phyloP scores from a whole-genome alignment of 1,284 basidiomycete species.

The Golubevia pallescens region DNA sequence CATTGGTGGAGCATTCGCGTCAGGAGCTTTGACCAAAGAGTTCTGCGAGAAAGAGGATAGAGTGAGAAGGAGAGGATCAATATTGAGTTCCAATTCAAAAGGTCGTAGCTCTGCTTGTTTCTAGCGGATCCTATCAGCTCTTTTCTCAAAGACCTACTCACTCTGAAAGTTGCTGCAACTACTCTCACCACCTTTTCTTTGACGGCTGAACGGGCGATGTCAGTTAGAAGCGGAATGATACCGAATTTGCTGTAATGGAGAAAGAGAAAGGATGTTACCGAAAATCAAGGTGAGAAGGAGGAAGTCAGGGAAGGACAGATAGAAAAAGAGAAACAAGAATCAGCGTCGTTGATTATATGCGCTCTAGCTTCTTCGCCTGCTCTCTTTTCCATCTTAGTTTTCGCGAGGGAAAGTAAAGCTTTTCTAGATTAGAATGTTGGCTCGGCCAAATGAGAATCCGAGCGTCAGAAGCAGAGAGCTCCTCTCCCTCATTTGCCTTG shows the following conservation, averaged over 20 bases:
- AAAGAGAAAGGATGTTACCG: neutral
- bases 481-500: too few relatives aligned
- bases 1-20: slow-evolving; percentile 87
- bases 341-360: too few relatives aligned
- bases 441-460: too few relatives aligned
- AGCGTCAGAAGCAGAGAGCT: too few relatives aligned
- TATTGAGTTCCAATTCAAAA: slow-evolving; percentile 10
- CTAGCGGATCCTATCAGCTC: neutral
- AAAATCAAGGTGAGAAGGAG: slow-evolving; percentile 4
- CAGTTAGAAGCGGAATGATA: slow-evolving; percentile 83
- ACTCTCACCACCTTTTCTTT: slow-evolving; percentile 98
- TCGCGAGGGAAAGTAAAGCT: too few relatives aligned
- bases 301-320: neutral
- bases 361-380: too few relatives aligned
- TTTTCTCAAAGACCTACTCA: slow-evolving; percentile 62
- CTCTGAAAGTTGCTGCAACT: slow-evolving; percentile 88
- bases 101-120: neutral
- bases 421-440: too few relatives aligned
- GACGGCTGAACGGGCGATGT: slow-evolving; percentile 84
- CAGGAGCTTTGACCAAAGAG: slow-evolving; percentile 79
- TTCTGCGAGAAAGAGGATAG: slow-evolving; percentile 70
- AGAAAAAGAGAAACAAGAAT: neutral
- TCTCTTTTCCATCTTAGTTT: too few relatives aligned
- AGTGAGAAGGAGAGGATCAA: neutral
- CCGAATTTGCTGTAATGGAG: slow-evolving; percentile 76